Evolutionary conservation across 108 stramenopile genomes (phyloP), one percentile per base, ranked within the genome.

Genomic region (Pseudonitzschia pungens): DNA sequence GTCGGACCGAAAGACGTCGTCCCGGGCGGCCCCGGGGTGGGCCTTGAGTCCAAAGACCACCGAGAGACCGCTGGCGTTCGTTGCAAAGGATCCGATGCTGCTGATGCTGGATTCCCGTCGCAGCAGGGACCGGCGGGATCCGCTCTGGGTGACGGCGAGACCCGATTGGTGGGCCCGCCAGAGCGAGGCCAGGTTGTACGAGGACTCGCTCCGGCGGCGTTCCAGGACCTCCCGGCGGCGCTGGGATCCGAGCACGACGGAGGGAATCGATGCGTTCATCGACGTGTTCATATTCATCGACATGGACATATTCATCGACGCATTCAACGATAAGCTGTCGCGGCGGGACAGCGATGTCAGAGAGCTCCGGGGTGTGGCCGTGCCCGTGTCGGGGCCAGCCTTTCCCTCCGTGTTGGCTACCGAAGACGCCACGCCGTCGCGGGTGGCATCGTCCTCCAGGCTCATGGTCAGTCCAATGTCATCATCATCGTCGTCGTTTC

Each of bases 121-220:
- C 18, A 79, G 21, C 41, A 84, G 21, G 29, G 73, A 71, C 24
- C 29, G 72, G 21, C 70, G 72, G 21, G 71, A 69, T 27, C 55
- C 72, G 63, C 28, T 43, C 9, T 44, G 11, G 11, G 76, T 80
- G 4, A 84, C 70, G 27, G 79, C 77, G 0, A 87, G 59, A 9
- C 86, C 86, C 26, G 63, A 63, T 64, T 87, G 62, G 58, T 87
- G 86, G n/a, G 86, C 83, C 50, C 71, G 56, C 83, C 83, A 87
- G n/a, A 87, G 55, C 1, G 52, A 45, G 15, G 65, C 28, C 15
- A 66, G 40, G 52, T 76, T 68, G 22, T 62, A 21, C 4, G 59
- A 43, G 4, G 53, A 44, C 11, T 63, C 32, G 20, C 68, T 64
- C 9, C 76, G 59, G 3, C 83, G 75, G 36, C 76, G 64, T 48